Evolutionary conservation across 805 yeast species (phyloP), one percentile per base, ranked within the genome.

Genomic region (Kodamaea fukazawae): DNA sequence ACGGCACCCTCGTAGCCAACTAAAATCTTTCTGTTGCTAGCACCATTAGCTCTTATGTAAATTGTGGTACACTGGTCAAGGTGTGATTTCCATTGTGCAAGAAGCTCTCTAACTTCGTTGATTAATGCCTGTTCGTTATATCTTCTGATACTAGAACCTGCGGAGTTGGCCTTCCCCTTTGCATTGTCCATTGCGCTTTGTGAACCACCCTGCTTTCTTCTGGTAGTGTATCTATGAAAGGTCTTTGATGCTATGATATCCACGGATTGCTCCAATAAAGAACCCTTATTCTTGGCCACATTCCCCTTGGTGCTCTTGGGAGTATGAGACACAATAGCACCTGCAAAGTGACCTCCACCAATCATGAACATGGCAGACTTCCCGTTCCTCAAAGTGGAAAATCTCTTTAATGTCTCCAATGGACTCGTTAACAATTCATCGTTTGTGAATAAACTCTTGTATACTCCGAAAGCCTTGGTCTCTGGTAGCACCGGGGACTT

Each of bases 331-430:
- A 93, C 72, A 31, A 93, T 84, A 0, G 96, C 96, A 13, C 93
- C 99, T 0, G 98, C 96, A 68, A 93, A 93, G 64, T 93, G 97
- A 30, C 99, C 99, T 32, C 98, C 97, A 11, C 97, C 97, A 38
- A 93, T 77, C 96, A 93, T 87, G 49, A 93, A 76, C 9, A 93
- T 60, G 0, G 95, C 95, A 4, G 96, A 86, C 32, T 72, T 71
- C 3, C 65, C 63, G 0, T 52, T 45, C 3, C 50, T 55, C 37
- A 31, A 47, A 13, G 43, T 36, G 7, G 60, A 49, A 73, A 73
- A 73, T 22, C 50, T 34, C 20, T 54, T 51, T n/a, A 86, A 49
- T 0, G 73, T 55, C n/a, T 61, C 63, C 5, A 77, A 46, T 0
- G 95, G 93, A 3, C 64, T 58, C 0, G 42, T 36, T 36, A 54